These are phyloP conservation scores for Prunus kanzakura DNA, from an alignment of 306 rosid species.

Conservation along the genomic window DNA sequence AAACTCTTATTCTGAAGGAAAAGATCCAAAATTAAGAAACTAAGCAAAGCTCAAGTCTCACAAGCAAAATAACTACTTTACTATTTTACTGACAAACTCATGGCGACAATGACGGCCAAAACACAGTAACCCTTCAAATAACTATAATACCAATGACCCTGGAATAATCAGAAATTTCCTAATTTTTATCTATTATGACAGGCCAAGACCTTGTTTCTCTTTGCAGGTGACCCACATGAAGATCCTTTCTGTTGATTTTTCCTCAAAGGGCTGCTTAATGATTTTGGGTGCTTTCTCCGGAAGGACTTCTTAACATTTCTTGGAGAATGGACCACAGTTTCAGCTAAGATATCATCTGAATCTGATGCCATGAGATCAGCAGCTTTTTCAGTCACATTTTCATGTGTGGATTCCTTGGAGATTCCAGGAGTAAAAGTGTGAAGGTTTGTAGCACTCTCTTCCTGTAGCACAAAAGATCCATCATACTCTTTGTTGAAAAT, in stretches of 20 bases:
- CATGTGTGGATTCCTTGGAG: conserved; percentile 31
- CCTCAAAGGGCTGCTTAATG: conserved; percentile 37
- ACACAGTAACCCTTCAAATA: not conserved
- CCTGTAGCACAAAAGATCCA: conserved; percentile 33
- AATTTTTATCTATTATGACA: not conserved
- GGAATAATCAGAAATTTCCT: not conserved
- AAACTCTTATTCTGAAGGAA: not conserved
- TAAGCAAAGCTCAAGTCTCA: not conserved
- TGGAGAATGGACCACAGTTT: conserved; percentile 18
- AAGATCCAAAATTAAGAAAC: not conserved
- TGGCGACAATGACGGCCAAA: not conserved
- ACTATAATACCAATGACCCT: not conserved
- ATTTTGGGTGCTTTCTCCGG: conserved; percentile 38
- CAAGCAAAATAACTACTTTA: not conserved
- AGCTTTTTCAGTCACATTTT: conserved; percentile 31
- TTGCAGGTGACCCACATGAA: conserved; percentile 28
- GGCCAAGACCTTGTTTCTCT: conserved; percentile 44
- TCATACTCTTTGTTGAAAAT: not conserved
- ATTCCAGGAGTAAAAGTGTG: conserved; percentile 25
- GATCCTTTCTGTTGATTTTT: conserved; percentile 40
- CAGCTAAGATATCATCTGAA: conserved; percentile 34
- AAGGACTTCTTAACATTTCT: conserved; percentile 22
- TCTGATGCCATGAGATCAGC: conserved; percentile 35
- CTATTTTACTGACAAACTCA: not conserved
- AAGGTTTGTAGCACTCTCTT: conserved; percentile 34